Base-by-base conservation (phyloP, 768 basidiomycete species). In the Boletus tomentosulus region DNA sequence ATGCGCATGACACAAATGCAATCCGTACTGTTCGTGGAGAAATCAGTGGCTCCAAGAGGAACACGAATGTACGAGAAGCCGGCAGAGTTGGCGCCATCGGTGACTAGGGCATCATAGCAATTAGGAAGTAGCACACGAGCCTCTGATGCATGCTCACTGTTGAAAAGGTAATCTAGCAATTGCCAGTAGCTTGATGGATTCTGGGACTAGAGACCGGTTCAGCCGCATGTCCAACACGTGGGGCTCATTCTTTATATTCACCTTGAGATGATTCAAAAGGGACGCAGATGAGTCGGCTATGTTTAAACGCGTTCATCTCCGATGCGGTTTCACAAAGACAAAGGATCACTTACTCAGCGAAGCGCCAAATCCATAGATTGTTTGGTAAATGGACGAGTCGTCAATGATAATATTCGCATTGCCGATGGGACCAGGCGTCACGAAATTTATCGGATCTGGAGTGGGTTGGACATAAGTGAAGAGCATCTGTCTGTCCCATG, bases 31-130 rank as follows among this genome's bases (percentile, higher is more conserved):
- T 60, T 73, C 3, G 78, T 71, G 11, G 88, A 87, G 62, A 89
- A 89, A 67, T 89, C 88, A 3, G 85, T 79, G 4, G 88, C 84
- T 13, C 88, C 88, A 13, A 90, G 74, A 0, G 87, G 80, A 37
- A 89, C 73, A 10, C 88, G 80, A 46, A 90, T 69, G 60, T 85
- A 86, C 41, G 81, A 83, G 48, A 90, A 69, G 1, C 87, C 88
- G 27, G 88, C 87, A 6, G 80, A 75, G 51, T 81, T 73, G 11
- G 78, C 77, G 1, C 76, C 83, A 63, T 89, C 82, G 1, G 79
- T 78, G 15, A 83, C n/a, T 78, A 33, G 11, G 34, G 8, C 25
- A n/a, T 39, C 42, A 22, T 27, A 35, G 27, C 16, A 6, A 48
- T 56, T 31, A 59, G 44, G 27, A 13, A 25, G 15, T 12, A 5